A percentile compares a stretch with the other conserved stretches of the same genome.
Conservation (phyloP, 768 basidiomycete genomes). For the Rubroboletus pulcherrimus region DNA sequence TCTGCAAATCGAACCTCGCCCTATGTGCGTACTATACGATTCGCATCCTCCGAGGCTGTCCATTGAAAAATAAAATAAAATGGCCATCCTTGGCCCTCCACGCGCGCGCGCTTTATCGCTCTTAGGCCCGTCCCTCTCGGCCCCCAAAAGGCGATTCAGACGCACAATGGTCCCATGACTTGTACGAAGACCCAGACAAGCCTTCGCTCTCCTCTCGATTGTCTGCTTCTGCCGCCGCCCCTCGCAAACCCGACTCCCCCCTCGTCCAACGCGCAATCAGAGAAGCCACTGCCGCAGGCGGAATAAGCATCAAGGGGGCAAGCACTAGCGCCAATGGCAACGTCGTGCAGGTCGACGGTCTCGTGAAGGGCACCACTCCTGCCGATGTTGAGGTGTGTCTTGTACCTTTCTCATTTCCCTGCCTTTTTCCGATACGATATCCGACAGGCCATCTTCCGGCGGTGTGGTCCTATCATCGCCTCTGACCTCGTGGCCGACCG, state of each 20-base stretch:
- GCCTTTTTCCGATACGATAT: conserved; percentile 2
- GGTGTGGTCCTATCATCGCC: conserved; percentile 63
- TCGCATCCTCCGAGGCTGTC: conserved; percentile 24
- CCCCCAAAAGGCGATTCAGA: conserved; percentile 64
- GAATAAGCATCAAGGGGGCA: conserved; percentile 69
- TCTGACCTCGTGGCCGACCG: conserved; percentile 22
- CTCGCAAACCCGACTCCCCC: conserved; percentile 51
- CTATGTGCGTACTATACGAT: conserved; percentile 34
- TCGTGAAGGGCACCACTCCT: conserved; percentile 73
- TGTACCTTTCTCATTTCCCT: not conserved
- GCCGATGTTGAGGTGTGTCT: conserved; percentile 62
- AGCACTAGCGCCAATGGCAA: conserved; percentile 50
- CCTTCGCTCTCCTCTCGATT: conserved; percentile 55
- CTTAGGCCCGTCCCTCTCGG: conserved; percentile 42
- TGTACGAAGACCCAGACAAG: conserved; percentile 59
- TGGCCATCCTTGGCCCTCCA: conserved; percentile 1
- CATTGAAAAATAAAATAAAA: conserved; percentile 21
- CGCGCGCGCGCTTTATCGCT: not conserved
- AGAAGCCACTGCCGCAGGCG: conserved; percentile 47
- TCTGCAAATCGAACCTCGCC: conserved; percentile 31
- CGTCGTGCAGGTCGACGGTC: conserved; percentile 69
- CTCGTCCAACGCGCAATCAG: conserved; percentile 60
- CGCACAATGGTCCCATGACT: conserved; percentile 67
- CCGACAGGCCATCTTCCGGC: conserved; percentile 68
- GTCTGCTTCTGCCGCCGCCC: conserved; percentile 35